phyloP scores from a whole-genome alignment of 495 filamentous ascomycete genomes.

The Penicillium arizonense region DNA sequence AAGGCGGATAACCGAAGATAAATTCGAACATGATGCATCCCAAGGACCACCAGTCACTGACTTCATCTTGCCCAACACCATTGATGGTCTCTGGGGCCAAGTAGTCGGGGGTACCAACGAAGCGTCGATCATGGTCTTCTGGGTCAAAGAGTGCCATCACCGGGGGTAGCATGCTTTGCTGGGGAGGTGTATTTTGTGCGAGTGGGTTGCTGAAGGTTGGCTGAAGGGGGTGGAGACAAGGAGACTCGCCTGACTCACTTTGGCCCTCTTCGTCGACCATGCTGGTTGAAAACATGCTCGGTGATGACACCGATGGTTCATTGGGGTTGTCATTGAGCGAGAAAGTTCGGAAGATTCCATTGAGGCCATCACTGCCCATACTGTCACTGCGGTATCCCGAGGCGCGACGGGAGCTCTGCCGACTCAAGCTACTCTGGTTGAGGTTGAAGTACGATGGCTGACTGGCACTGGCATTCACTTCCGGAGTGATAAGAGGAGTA shows the following conservation, averaged over 20 bases:
- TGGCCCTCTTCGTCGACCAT: constrained; percentile 71
- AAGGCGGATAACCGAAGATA: constrained; percentile 87
- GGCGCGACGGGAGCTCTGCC: constrained; percentile 74
- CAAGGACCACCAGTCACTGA: constrained; percentile 99
- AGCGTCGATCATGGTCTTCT: constrained; percentile 86
- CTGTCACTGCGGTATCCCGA: constrained; percentile 93
- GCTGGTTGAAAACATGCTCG: constrained; percentile 38
- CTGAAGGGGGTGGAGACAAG: constrained; percentile 65
- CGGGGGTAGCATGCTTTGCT: constrained; percentile 82
- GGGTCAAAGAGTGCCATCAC: constrained; percentile 96
- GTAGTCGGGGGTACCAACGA: constrained; percentile 97
- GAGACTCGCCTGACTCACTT: constrained; percentile 65
- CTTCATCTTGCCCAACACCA: constrained; percentile 91
- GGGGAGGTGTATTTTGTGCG: constrained; percentile 61
- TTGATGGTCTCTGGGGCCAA: constrained; percentile 96
- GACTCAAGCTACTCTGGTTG: constrained; percentile 59
- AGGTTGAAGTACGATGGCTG: constrained; percentile 96
- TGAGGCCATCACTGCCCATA: constrained; percentile 79
- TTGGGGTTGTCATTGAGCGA: constrained; percentile 64
- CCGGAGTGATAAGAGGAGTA: constrained; percentile 88
- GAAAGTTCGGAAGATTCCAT: constrained; percentile 79
- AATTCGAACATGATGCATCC: constrained; percentile 98
- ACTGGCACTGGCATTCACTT: constrained; percentile 58
- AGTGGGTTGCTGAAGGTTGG: constrained; percentile 52
- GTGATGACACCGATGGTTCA: constrained; percentile 30